Evolutionary conservation across 23 red algal species (phyloP).

Genomic region (Gracilaria vermiculophylla): DNA sequence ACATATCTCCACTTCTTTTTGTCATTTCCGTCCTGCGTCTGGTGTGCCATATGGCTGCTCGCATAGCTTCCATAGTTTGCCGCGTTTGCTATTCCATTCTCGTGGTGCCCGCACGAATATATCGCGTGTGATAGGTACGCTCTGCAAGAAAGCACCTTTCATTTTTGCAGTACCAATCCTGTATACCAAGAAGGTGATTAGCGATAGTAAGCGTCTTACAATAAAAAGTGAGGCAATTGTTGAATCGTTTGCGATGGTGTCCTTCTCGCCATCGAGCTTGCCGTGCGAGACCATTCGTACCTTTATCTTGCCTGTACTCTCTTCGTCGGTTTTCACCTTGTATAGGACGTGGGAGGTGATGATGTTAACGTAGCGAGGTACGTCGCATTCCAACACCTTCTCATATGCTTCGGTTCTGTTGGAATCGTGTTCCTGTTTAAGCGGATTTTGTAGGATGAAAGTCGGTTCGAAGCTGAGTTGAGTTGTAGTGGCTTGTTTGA

Average conservation of each 20-base stretch:
- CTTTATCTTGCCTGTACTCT: not conserved
- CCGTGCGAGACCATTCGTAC: constrained; percentile 18
- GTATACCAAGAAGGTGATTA: constrained; percentile 10
- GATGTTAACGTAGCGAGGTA: constrained; percentile 3
- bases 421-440: constrained; percentile 1
- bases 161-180: constrained; percentile 10
- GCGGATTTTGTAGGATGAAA: not conserved
- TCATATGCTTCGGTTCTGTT: constrained; percentile 25
- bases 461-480: not conserved
- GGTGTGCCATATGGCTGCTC: constrained; percentile 36
- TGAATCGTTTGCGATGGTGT: constrained; percentile 36
- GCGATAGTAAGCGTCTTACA: constrained; percentile 21
- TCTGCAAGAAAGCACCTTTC: constrained; percentile 9
- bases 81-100: not conserved
- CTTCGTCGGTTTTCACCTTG: constrained; percentile 35
- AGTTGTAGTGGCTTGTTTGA: not conserved
- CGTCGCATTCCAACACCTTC: not conserved
- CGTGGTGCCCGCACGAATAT: constrained; percentile 32
- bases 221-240: constrained; percentile 14
- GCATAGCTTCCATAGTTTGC: not conserved
- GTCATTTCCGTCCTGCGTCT: constrained; percentile 27
- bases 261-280: constrained; percentile 41
- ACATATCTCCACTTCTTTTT: not conserved
- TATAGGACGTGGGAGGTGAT: constrained; percentile 36
- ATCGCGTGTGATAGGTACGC: constrained; percentile 16